Percentiles rank a stretch among this genome's conserved stretches.
Evolutionary conservation across 768 basidiomycete genomes (phyloP).

Genomic region (Tricholoma matsutake): DNA sequence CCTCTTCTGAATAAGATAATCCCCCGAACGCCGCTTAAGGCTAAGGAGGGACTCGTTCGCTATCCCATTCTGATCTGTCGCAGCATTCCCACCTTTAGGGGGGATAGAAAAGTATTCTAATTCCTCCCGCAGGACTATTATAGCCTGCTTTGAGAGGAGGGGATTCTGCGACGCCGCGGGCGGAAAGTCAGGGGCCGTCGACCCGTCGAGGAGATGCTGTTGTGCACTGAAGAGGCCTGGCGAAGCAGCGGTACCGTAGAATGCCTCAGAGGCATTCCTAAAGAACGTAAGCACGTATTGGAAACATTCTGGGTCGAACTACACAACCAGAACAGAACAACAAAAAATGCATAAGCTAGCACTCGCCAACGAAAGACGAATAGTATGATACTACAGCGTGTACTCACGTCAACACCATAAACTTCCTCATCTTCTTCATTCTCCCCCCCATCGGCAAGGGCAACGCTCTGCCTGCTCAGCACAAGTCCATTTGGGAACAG

Average conservation of each 20-base stretch:
- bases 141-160: constrained; percentile 91
- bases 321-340: not conserved
- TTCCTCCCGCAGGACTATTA: constrained; percentile 97
- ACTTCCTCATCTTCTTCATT: constrained; percentile 88
- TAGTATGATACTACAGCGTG: not conserved
- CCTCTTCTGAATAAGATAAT: constrained; percentile 81
- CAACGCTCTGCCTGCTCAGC: constrained; percentile 80
- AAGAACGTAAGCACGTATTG: constrained; percentile 93
- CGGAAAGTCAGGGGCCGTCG: constrained; percentile 57
- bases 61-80: constrained; percentile 74
- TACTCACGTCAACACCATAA: constrained; percentile 90
- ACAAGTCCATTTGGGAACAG: constrained; percentile 97
- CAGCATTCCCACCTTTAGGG: constrained; percentile 56
- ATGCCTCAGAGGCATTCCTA: constrained; percentile 78
- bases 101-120: constrained; percentile 98
- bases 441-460: constrained; percentile 69
- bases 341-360: not conserved
- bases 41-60: constrained; percentile 77
- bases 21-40: constrained; percentile 84
- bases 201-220: constrained; percentile 71
- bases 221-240: constrained; percentile 79
- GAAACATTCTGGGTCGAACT: constrained; percentile 99
- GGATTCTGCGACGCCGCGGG: constrained; percentile 82
- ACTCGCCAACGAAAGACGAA: not conserved
- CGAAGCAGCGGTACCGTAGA: constrained; percentile 79